phyloP scores from a whole-genome alignment of 257 asterid genomes.

The Jacaranda mimosifolia region DNA sequence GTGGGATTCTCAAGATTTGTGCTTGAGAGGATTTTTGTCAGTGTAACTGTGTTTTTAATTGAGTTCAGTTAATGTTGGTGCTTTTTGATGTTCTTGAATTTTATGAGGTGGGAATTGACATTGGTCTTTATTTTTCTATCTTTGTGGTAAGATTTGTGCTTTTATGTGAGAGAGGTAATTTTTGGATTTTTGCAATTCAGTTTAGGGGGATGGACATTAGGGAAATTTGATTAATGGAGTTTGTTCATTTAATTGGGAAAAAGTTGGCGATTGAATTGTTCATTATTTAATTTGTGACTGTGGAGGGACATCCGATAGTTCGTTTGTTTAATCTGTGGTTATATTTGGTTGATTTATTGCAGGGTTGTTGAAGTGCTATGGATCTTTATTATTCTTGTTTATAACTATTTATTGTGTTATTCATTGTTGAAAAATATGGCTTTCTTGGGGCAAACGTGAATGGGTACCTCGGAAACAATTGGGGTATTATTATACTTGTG shows the following conservation, averaged over 20 bases:
- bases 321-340: neutral
- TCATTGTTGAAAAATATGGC: neutral
- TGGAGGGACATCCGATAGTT: constrained; percentile 10
- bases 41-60: neutral
- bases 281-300: neutral
- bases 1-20: constrained; percentile 17
- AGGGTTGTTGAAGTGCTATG: neutral
- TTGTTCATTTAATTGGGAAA: constrained; percentile 24
- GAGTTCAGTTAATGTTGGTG: constrained; percentile 5
- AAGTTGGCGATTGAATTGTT: neutral
- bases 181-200: constrained; percentile 15
- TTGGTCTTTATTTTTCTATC: neutral
- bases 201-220: neutral
- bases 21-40: constrained; percentile 10
- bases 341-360: neutral
- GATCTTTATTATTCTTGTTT: neutral
- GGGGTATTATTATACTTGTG: neutral
- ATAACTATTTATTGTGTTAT: neutral
- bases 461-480: neutral
- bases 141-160: constrained; percentile 25
- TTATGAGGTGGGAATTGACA: constrained; percentile 7
- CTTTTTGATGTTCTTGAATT: constrained; percentile 20
- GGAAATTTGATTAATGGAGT: constrained; percentile 25
- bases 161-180: constrained; percentile 23
- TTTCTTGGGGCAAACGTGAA: neutral